Percentiles rank a stretch among this genome's conserved stretches.
phyloP scores from a whole-genome alignment of 1,139 yeast species.

The Meyerozyma elateridarum region DNA sequence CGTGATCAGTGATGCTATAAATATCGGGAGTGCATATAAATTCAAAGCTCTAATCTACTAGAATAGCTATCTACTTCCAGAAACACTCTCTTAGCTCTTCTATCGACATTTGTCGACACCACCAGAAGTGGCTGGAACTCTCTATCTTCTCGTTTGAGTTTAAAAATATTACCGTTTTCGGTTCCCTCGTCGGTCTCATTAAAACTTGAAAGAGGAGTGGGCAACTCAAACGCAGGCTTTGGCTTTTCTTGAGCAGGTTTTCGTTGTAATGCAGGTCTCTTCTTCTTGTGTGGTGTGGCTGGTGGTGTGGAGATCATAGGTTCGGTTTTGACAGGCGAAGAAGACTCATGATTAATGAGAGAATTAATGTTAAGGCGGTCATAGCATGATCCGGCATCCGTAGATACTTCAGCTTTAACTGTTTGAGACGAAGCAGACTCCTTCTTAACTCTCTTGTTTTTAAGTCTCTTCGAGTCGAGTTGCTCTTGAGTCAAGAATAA shows the following conservation, averaged over 20 bases:
- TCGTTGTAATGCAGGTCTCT: constrained; percentile 13
- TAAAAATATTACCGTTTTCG: constrained; percentile 1
- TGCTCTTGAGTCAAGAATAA: constrained; percentile 55
- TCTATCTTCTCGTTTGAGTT: background rate
- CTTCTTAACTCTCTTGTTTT: constrained; percentile 11
- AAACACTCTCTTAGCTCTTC: background rate
- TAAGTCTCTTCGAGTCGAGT: constrained; percentile 40
- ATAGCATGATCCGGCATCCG: constrained; percentile 4
- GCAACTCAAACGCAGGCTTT: constrained; percentile 12
- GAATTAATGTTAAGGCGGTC: background rate
- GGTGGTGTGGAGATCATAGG: constrained; percentile 29
- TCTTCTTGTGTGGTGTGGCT: constrained; percentile 25
- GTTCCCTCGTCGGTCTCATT: constrained; percentile 9
- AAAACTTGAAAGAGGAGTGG: constrained; percentile 20
- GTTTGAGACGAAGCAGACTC: constrained; percentile 5
- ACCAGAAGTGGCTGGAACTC: constrained; percentile 6
- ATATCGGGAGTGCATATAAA: too few species aligned
- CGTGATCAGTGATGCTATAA: too few species aligned
- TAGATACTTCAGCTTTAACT: constrained; percentile 8
- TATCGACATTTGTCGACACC: constrained; percentile 1
- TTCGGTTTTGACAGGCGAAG: too few species aligned
- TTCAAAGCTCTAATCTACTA: background rate
- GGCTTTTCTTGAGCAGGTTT: constrained; percentile 2
- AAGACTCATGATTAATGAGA: background rate
- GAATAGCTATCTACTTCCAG: constrained; percentile 2